These are phyloP conservation scores for Excoecaria cochinchinensis DNA, from an alignment of 345 rosid genomes.

Conservation along the genomic window DNA sequence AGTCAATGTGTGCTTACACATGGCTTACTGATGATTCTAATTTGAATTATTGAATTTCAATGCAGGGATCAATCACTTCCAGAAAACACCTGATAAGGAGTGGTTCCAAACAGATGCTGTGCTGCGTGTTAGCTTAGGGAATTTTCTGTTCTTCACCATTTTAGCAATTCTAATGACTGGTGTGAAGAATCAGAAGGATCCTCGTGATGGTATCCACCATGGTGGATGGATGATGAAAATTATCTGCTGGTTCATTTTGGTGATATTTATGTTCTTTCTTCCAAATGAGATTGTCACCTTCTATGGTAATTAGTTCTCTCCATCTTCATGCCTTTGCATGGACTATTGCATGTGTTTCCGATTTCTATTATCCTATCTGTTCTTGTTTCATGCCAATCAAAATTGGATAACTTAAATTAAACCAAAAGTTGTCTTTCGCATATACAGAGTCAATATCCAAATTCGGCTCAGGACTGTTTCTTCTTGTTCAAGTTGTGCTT, in stretches of 20 bases:
- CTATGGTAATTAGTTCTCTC: conserved; percentile 51
- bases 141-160: conserved; percentile 81
- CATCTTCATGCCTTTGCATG: neutral
- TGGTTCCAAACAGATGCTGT: conserved; percentile 99
- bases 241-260: conserved; percentile 80
- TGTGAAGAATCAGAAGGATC: conserved; percentile 89
- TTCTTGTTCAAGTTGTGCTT: conserved; percentile 98
- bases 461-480: conserved; percentile 96
- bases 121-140: conserved; percentile 94
- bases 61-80: conserved; percentile 95
- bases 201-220: conserved; percentile 92
- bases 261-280: conserved; percentile 89
- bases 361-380: neutral
- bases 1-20: neutral
- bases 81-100: conserved; percentile 79
- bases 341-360: neutral
- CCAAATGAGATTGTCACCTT: conserved; percentile 90
- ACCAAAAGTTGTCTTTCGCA: conserved; percentile 7
- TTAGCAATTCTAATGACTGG: conserved; percentile 82
- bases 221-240: conserved; percentile 99
- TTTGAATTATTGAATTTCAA: neutral
- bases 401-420: neutral
- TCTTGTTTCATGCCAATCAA: neutral
- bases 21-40: neutral
- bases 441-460: conserved; percentile 77